These are phyloP conservation scores for Pseudogymnoascus sp. DNA, from an alignment of 2,329 filamentous ascomycete genomes.

Conservation along the genomic window DNA sequence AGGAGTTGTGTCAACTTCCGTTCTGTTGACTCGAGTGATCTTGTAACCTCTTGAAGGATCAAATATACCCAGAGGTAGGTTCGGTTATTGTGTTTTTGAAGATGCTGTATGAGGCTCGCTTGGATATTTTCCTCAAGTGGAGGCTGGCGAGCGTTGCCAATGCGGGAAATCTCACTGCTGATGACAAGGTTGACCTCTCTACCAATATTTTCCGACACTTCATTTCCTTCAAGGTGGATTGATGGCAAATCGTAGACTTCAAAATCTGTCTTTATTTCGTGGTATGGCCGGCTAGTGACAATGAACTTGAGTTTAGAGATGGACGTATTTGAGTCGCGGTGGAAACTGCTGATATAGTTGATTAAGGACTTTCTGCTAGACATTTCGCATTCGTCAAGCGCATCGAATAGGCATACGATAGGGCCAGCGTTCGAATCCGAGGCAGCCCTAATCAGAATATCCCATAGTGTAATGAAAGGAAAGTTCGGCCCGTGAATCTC, in stretches of 20 bases:
- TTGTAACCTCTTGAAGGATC: conserved; percentile 6
- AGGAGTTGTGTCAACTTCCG: conserved; percentile 1
- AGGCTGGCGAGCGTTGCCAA: neutral
- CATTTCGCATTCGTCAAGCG: neutral
- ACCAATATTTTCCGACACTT: conserved; percentile 10
- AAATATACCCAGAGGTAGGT: conserved; percentile 16
- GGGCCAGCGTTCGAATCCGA: neutral
- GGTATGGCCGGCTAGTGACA: conserved; percentile 11
- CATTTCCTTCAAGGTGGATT: conserved; percentile 10
- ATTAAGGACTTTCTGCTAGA: neutral
- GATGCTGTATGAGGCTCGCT: neutral
- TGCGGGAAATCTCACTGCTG: neutral
- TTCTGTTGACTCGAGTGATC: neutral
- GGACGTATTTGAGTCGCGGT: neutral
- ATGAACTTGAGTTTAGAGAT: conserved; percentile 26
- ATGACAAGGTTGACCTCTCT: conserved; percentile 11
- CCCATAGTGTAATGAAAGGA: conserved; percentile 15
- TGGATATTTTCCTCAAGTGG: neutral
- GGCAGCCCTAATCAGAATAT: conserved; percentile 13
- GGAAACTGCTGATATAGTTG: too few relatives aligned
- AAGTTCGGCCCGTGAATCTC: conserved; percentile 11
- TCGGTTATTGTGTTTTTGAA: conserved; percentile 9
- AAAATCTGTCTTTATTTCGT: neutral
- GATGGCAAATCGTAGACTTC: neutral
- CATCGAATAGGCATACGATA: neutral